A percentile compares a stretch with the other conserved stretches of the same genome.
These are phyloP conservation scores for Rubus idaeus DNA, from an alignment of 306 rosid species.

Conservation along the genomic window DNA sequence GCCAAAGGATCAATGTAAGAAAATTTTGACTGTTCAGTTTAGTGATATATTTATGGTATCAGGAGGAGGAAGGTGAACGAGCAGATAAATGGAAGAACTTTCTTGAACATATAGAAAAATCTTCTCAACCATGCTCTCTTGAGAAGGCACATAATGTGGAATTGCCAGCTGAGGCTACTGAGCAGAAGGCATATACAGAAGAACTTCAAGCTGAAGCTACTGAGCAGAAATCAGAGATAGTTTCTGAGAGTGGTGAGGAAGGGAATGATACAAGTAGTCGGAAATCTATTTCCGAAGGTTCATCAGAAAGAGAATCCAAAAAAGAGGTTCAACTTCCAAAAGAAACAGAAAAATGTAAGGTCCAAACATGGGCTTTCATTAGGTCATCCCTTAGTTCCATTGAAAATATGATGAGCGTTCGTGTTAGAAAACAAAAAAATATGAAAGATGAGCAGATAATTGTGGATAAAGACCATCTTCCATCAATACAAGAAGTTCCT, in stretches of 20 bases:
- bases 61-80: constrained; percentile 95
- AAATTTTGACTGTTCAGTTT: constrained; percentile 12
- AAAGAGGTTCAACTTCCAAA: constrained; percentile 42
- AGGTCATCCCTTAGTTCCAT: constrained; percentile 60
- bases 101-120: constrained; percentile 50
- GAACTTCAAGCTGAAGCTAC: constrained; percentile 38
- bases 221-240: constrained; percentile 39
- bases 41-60: constrained; percentile 34
- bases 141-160: constrained; percentile 38
- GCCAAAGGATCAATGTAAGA: not conserved
- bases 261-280: constrained; percentile 37
- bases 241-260: constrained; percentile 34
- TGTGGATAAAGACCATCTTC: constrained; percentile 36
- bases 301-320: constrained; percentile 40
- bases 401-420: constrained; percentile 62
- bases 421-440: constrained; percentile 44
- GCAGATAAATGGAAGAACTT: constrained; percentile 69
- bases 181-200: constrained; percentile 39
- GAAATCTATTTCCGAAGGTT: constrained; percentile 37
- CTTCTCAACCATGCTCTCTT: constrained; percentile 39
- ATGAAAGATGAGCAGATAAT: constrained; percentile 37
- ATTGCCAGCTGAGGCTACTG: constrained; percentile 36
- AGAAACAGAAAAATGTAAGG: constrained; percentile 45
- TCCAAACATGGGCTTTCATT: constrained; percentile 60
- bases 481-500: constrained; percentile 45